A percentile compares a stretch with the other conserved stretches of the same genome.
These are phyloP conservation scores for Apiospora malaysiana DNA, from an alignment of 2,329 filamentous ascomycete genomes.

Conservation along the genomic window DNA sequence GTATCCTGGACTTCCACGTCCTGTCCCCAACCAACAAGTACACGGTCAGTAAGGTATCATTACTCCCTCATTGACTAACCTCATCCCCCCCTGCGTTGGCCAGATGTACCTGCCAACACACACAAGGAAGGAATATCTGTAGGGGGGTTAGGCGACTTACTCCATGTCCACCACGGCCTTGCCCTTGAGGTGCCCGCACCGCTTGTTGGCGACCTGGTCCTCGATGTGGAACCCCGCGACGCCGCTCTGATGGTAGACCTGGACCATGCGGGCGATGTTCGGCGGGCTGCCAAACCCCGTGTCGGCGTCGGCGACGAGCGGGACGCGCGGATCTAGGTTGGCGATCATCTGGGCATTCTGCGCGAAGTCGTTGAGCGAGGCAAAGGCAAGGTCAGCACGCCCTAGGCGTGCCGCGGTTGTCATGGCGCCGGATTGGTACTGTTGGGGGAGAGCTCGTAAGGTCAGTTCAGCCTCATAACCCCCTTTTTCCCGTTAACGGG, in stretches of 20 bases:
- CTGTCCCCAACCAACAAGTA: conserved; percentile 7
- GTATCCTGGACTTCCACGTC: conserved; percentile 23
- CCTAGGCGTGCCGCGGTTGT: conserved; percentile 61
- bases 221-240: conserved; percentile 42
- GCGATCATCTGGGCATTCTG: conserved; percentile 70
- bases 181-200: conserved; percentile 46
- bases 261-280: conserved; percentile 56
- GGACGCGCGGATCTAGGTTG: conserved; percentile 57
- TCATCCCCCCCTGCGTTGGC: too few species aligned
- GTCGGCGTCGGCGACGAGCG: conserved; percentile 67
- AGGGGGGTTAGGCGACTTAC: conserved; percentile 27
- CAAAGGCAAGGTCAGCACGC: conserved; percentile 67
- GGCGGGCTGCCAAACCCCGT: conserved; percentile 61
- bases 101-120: not conserved
- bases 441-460: not conserved
- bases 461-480: too few species aligned
- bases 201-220: conserved; percentile 44
- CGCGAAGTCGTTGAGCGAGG: conserved; percentile 67
- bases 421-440: conserved; percentile 24
- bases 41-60: not conserved
- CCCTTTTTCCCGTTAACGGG: not conserved
- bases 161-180: conserved; percentile 42
- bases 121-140: not conserved
- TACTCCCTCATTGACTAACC: too few species aligned
- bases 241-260: conserved; percentile 38